phyloP scores from a whole-genome alignment of 2,329 filamentous ascomycete genomes.

The Arthrinium phaeospermum region DNA sequence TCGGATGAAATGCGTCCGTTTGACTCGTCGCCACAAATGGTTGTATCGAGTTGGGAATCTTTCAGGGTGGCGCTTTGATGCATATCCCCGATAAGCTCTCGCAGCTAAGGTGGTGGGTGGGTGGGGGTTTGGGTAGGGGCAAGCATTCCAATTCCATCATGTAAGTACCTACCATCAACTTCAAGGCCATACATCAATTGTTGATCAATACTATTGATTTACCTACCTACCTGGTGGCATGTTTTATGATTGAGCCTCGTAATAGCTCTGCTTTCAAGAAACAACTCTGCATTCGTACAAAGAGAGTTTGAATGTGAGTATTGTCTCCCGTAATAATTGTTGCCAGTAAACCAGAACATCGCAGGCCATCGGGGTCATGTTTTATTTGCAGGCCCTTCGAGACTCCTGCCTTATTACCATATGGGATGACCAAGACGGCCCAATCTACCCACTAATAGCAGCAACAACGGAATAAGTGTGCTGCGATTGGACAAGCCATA shows the following conservation, averaged over 20 bases:
- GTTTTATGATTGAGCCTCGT: background rate
- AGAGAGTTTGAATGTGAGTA: background rate
- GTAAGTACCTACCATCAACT: background rate
- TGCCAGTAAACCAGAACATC: background rate
- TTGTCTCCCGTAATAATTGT: background rate
- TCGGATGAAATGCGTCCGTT: background rate
- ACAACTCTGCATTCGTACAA: background rate
- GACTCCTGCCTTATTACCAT: background rate
- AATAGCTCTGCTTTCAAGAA: background rate
- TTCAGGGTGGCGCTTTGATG: background rate
- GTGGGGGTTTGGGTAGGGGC: background rate
- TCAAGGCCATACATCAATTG: too few species aligned
- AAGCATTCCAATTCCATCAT: background rate
- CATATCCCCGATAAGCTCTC: background rate
- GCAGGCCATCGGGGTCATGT: background rate
- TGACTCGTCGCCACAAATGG: conserved; percentile 8
- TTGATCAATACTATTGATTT: too few species aligned
- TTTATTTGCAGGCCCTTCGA: background rate
- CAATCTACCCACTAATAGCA: background rate
- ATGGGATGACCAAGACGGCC: background rate
- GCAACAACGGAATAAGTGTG: background rate
- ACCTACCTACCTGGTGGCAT: background rate
- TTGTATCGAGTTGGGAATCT: background rate
- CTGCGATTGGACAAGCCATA: background rate
- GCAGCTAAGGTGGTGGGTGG: too few species aligned